These are phyloP conservation scores for Peterozyma xylosa DNA, from an alignment of 805 yeast species.

Conservation along the genomic window DNA sequence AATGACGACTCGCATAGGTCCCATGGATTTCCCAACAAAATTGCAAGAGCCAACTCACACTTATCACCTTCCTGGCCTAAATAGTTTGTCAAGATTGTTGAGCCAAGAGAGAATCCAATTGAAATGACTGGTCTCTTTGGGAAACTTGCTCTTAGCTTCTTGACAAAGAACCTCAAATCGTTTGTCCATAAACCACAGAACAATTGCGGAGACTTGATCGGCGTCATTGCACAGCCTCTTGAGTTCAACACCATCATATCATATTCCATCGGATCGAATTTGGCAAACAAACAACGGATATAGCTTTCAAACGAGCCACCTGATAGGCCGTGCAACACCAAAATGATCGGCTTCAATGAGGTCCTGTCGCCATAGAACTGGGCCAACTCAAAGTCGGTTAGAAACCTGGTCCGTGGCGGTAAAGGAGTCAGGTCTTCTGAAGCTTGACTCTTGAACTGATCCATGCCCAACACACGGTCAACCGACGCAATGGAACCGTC, in stretches of 20 bases:
- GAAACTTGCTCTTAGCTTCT: constrained; percentile 37
- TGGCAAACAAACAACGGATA: constrained; percentile 49
- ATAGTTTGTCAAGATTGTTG: constrained; percentile 62
- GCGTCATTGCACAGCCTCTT: constrained; percentile 71
- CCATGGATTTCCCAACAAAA: constrained; percentile 67
- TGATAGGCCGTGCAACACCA: constrained; percentile 68
- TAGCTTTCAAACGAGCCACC: constrained; percentile 85
- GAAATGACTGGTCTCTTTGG: constrained; percentile 61
- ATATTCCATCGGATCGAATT: constrained; percentile 33
- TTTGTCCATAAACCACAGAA: constrained; percentile 69
- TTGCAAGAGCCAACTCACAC: constrained; percentile 44
- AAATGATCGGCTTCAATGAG: constrained; percentile 42
- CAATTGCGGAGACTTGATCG: constrained; percentile 59
- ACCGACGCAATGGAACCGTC: constrained; percentile 73
- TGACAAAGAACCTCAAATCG: constrained; percentile 53
- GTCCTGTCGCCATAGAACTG: constrained; percentile 7
- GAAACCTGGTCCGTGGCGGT: constrained; percentile 48
- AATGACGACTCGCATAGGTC: constrained; percentile 48
- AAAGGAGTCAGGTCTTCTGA: constrained; percentile 20
- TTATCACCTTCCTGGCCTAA: constrained; percentile 55
- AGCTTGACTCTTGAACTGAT: constrained; percentile 13
- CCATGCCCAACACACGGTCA: constrained; percentile 55
- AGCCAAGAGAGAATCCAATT: constrained; percentile 81
- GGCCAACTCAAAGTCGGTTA: constrained; percentile 36
- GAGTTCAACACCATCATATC: constrained; percentile 65